Evolutionary conservation across 768 basidiomycete species (phyloP), one percentile per base, ranked within the genome.

Genomic region (Rhodotorula paludigena): DNA sequence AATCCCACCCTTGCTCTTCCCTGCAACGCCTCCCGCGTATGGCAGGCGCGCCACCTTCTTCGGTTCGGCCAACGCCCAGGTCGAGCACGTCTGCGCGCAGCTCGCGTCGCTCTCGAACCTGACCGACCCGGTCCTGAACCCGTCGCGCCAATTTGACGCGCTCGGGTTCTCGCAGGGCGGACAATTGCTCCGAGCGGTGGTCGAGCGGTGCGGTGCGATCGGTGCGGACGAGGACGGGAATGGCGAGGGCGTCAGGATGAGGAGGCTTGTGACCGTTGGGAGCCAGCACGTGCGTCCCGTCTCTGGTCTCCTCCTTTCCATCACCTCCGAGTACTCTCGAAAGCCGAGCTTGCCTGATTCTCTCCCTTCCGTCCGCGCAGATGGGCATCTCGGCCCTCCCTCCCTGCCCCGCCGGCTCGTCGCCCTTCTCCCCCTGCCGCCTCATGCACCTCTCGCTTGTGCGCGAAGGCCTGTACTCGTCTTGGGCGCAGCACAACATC

Each of bases 161-260:
- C 78, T 81, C 60, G 81, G 81, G 0, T 80, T 81, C 69, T 78
- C 78, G 2, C 81, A 81, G 72, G 81, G 81, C 5, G 80, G 80
- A 0, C 74, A 80, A 44, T 78, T 80, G 57, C 63, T 80, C 32
- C 63, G 81, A 11, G 78, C 74, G 2, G 77, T 79, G 36, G 79
- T 78, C 23, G 79, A 81, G 69, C 73, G 76, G 45, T 80, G 78
- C 57, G 74, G 75, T 52, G 33, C 47, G 11, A 11, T 48, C 12
- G 47, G 47, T 11, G 23, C 12, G n/a, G 57, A 53, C 18, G 32
- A 16, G 11, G n/a, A n/a, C n/a, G 52, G 56, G 8, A 28, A n/a
- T n/a, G n/a, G 44, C 9, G 51, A 45, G 0, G 48, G 62, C 0
- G 76, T 78, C 6, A 75, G 73, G 2, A 64, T 80, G 12, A 53